Evolutionary conservation across 352 stramenopile species (phyloP), one percentile per base, ranked within the genome.

Genomic region (Nothophytophthora sp.): DNA sequence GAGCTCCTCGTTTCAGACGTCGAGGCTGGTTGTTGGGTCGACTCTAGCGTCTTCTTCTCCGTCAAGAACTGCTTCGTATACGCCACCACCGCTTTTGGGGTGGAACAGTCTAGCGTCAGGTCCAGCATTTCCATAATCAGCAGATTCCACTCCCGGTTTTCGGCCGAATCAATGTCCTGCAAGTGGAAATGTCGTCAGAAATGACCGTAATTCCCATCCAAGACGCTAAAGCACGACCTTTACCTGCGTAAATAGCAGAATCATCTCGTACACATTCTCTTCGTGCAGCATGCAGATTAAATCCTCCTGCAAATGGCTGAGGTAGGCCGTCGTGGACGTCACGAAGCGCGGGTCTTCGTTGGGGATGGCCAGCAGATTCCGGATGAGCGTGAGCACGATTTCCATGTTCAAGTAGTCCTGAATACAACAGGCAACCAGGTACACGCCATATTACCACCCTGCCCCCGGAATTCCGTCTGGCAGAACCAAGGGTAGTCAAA

Each of bases 101-200:
- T 73, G 0, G 81, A 88, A 27, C 79, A 87, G 36, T 76, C 67
- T 0, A 96, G 63, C 16, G 85, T 92, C 33, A 95, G 67, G 48
- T 91, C 81, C 19, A 96, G 64, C 68, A 96, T 93, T 57, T 96
- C 86, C 83, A 96, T 92, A 30, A 96, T 78, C 5, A 96, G 45
- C 52, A 96, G 37, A 35, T 95, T 94, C 86, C 86, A 95, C 41
- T 96, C 86, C 7, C 73, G 75, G 55, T 93, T 92, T 32, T 94
- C 86, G 0, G 76, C 49, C 2, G 84, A 81, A 8, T 96, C 84
- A 43, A 96, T 95, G 41, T 95, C 83, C 60, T 91, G 20, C 15
- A 22, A 16, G 16, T 4, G 29, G 13, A 24, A 5, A 28, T 18
- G 6, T 10, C 5, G 23, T 7, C 16, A 10, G 6, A 19, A 46